phyloP scores from a whole-genome alignment of 2,329 filamentous ascomycete species.

The Penicillium brasilianum region DNA sequence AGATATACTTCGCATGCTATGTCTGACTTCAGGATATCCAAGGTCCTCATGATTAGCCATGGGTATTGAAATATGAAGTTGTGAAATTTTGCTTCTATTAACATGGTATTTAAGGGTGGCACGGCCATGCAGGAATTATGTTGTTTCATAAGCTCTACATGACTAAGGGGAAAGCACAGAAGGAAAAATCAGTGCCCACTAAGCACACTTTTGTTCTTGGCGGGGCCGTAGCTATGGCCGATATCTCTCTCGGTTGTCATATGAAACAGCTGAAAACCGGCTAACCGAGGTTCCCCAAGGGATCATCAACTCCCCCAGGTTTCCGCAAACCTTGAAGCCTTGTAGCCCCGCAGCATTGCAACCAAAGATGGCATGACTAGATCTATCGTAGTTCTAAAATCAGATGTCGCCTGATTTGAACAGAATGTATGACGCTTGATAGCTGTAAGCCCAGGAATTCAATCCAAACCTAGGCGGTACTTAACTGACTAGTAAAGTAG shows the following conservation, averaged over 20 bases:
- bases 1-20: too few species aligned
- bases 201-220: neutral
- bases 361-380: neutral
- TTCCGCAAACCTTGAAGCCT: neutral
- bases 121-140: too few species aligned
- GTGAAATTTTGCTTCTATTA: too few species aligned
- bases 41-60: too few species aligned
- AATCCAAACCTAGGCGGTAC: neutral
- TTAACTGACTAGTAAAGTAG: neutral
- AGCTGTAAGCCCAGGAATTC: neutral
- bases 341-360: neutral
- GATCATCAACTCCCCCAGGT: neutral
- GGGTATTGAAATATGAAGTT: too few species aligned
- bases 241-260: neutral
- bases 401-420: neutral
- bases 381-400: neutral
- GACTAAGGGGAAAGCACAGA: neutral
- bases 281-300: neutral
- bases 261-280: conserved; percentile 2
- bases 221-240: neutral
- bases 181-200: neutral
- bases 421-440: neutral
- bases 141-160: too few species aligned
- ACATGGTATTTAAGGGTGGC: too few species aligned
- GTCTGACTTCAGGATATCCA: too few species aligned